Evolutionary conservation across 345 rosid species (phyloP), one percentile per base, ranked within the genome.

Genomic region (Corchorus capsularis): DNA sequence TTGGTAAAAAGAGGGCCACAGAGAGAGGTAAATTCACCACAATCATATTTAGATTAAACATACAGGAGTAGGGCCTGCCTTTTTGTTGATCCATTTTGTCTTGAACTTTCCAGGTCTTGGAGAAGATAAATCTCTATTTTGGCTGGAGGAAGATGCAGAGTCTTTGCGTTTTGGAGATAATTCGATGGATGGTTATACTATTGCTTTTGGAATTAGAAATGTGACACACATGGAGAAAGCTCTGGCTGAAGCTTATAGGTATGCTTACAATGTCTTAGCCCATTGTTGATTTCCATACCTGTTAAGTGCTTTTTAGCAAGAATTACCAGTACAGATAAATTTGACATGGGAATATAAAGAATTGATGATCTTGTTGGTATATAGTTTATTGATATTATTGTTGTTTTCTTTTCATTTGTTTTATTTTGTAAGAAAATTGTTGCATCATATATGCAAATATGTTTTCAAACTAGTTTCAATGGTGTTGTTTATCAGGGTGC

Each of bases 151-250:
- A 74, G 89, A 92, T 83, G 98, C 96, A 68, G 96, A 92, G 84
- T 87, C 89, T 65, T 82, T 92, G 85, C 84, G 76, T 80, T 94
- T 94, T 72, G 85, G 78, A 75, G 88, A 91, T 69, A 75, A 83
- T 76, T 85, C 93, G 47, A 87, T 92, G 93, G 96, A 94, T 83
- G 88, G 94, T 64, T 94, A 91, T 84, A 91, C 97, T 43, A 86
- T 91, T 79, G 97, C 98, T 72, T 94, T 92, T 84, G 97, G 98
- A 56, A 92, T 94, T 50, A 88, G 98, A 81, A 94, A 94, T 84
- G 98, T 92, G 57, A 94, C 97, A 8, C 97, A 91, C 81, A 89
- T 92, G 20, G 97, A 91, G 79, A 94, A 92, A 82, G 93, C 79
- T 77, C 93, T 94, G 1, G 83, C 91, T 27, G 97, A 94, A 83